Evolutionary conservation across 2,329 filamentous ascomycete genomes (phyloP).

Genomic region (Coniella vitis): DNA sequence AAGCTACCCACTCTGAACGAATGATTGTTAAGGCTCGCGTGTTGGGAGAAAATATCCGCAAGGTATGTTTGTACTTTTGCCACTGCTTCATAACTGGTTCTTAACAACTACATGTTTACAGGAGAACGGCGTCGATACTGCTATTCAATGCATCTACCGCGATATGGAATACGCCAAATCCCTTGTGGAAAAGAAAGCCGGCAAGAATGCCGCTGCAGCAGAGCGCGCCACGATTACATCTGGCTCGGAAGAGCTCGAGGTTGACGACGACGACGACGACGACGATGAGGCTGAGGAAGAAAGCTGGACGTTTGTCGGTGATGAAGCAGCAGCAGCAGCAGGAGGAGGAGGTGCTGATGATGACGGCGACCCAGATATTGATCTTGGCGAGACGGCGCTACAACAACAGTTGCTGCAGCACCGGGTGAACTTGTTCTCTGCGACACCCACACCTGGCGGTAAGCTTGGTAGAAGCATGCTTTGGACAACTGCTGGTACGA

Average conservation of each 20-base stretch:
- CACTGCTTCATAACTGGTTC: slow-evolving; percentile 1
- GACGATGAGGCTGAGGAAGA: slow-evolving; percentile 64
- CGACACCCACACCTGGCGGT: too few species aligned
- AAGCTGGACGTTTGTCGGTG: slow-evolving; percentile 85
- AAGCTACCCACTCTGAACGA: slow-evolving; percentile 79
- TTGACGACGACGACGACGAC: slow-evolving; percentile 43
- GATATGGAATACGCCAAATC: slow-evolving; percentile 89
- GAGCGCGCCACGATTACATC: slow-evolving; percentile 25
- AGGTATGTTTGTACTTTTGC: slow-evolving; percentile 48
- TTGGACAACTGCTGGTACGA: slow-evolving; percentile 1
- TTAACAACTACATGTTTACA: slow-evolving; percentile 27
- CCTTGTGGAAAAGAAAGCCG: slow-evolving; percentile 62
- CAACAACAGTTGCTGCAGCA: too few species aligned
- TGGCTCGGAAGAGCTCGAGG: slow-evolving; percentile 23
- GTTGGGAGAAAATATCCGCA: slow-evolving; percentile 80
- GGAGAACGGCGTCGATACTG: slow-evolving; percentile 85
- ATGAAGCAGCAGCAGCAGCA: slow-evolving; percentile 30
- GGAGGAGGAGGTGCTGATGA: slow-evolving; percentile 20
- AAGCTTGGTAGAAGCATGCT: background rate
- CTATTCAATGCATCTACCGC: slow-evolving; percentile 88
- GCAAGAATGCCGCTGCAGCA: slow-evolving; percentile 39
- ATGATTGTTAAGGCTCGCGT: slow-evolving; percentile 84
- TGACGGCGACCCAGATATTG: slow-evolving; percentile 7
- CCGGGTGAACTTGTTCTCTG: too few species aligned
- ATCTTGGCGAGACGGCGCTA: too few species aligned